Evolutionary conservation across 139 green algal species (phyloP).

Genomic region (Chlamydomonas eustigma): DNA sequence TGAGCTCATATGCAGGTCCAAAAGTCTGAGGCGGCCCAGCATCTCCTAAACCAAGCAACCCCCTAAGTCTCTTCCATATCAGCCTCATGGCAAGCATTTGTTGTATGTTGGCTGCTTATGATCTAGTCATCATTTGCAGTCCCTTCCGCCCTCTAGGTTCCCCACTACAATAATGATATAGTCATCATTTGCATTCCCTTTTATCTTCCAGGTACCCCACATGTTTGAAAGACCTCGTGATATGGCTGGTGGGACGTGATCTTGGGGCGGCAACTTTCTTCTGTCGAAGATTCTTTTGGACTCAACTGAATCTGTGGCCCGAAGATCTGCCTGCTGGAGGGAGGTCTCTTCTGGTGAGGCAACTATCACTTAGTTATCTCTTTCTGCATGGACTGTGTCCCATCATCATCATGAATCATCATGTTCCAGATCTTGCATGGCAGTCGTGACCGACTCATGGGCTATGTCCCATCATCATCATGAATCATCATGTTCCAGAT

Average conservation of each 20-base stretch:
- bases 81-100: too few relatives aligned
- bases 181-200: background rate
- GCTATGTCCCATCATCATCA: background rate
- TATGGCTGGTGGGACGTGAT: conserved; percentile 27
- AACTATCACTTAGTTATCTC: background rate
- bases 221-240: background rate
- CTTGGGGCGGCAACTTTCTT: conserved; percentile 26
- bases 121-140: too few relatives aligned
- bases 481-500: background rate
- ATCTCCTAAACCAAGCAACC: too few relatives aligned
- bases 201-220: background rate
- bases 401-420: background rate
- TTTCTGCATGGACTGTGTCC: background rate
- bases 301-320: conserved; percentile 35
- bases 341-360: conserved; percentile 17
- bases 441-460: too few relatives aligned
- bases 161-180: background rate
- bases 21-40: too few relatives aligned
- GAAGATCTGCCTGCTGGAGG: conserved; percentile 23
- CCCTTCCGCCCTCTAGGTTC: background rate
- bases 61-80: too few relatives aligned
- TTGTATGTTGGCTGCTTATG: too few relatives aligned
- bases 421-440: background rate
- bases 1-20: too few relatives aligned
- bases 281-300: conserved; percentile 25